These are phyloP conservation scores for Dactylellina sp. DNA, from an alignment of 2,329 filamentous ascomycete genomes.

Conservation along the genomic window DNA sequence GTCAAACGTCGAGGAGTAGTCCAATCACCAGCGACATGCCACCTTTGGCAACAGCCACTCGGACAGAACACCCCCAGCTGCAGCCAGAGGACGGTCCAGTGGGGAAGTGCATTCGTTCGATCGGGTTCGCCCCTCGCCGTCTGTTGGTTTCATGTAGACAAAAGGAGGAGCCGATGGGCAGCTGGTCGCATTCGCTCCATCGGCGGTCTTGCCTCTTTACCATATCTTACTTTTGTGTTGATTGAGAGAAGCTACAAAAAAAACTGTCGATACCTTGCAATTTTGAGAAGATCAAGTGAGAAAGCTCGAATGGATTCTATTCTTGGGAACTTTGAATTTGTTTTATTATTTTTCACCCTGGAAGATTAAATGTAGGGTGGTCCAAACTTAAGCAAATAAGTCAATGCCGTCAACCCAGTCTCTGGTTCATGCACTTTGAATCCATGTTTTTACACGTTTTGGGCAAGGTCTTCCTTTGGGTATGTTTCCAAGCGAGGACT, in stretches of 20 bases:
- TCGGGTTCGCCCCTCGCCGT: slow-evolving; percentile 13
- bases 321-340: slow-evolving; percentile 29
- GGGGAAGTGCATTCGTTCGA: slow-evolving; percentile 43
- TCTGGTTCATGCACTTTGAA: slow-evolving; percentile 35
- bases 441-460: slow-evolving; percentile 23
- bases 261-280: slow-evolving; percentile 27
- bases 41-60: slow-evolving; percentile 39
- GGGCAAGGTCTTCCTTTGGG: slow-evolving; percentile 42
- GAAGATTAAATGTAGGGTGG: slow-evolving; percentile 31
- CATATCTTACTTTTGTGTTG: slow-evolving; percentile 4
- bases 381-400: slow-evolving; percentile 31
- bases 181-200: slow-evolving; percentile 27
- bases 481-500: slow-evolving; percentile 38
- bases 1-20: slow-evolving; percentile 39
- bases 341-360: slow-evolving; percentile 19
- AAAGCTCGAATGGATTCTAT: slow-evolving; percentile 33
- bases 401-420: slow-evolving; percentile 41
- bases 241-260: background rate
- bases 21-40: slow-evolving; percentile 56
- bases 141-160: slow-evolving; percentile 44
- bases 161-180: slow-evolving; percentile 40
- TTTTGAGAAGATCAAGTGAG: slow-evolving; percentile 48
- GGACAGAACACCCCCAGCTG: slow-evolving; percentile 10
- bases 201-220: background rate
- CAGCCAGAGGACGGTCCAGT: slow-evolving; percentile 13